A percentile compares a stretch with the other conserved stretches of the same genome.
These are phyloP conservation scores for Neurospora pannonica DNA, from an alignment of 495 filamentous ascomycete species.

Conservation along the genomic window DNA sequence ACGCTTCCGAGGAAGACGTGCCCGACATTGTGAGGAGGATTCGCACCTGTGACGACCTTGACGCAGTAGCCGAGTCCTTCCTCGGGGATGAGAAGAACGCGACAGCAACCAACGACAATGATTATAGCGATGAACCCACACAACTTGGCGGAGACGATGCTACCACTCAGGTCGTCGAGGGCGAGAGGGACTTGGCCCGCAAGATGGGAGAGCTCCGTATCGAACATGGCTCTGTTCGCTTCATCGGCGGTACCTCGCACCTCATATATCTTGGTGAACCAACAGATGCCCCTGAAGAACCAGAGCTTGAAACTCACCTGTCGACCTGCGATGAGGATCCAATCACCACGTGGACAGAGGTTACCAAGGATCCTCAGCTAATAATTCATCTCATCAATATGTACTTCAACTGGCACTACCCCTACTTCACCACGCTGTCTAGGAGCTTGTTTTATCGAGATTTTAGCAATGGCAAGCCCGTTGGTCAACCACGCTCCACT, in stretches of 20 bases:
- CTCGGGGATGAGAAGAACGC: constrained; percentile 42
- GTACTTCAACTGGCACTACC: constrained; percentile 98
- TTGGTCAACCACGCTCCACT: constrained; percentile 34
- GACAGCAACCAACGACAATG: constrained; percentile 32
- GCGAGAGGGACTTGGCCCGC: constrained; percentile 78
- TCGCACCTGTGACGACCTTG: constrained; percentile 82
- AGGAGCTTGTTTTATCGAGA: constrained; percentile 82
- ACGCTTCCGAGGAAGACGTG: constrained; percentile 76
- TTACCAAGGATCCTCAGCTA: constrained; percentile 69
- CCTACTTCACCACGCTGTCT: constrained; percentile 91
- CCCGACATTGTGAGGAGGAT: constrained; percentile 76
- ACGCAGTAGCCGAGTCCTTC: constrained; percentile 78
- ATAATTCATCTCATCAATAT: constrained; percentile 86
- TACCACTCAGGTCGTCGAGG: constrained; percentile 44
- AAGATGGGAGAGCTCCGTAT: constrained; percentile 87
- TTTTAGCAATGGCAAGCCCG: constrained; percentile 56
- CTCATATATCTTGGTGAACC: constrained; percentile 68
- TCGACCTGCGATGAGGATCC: constrained; percentile 43
- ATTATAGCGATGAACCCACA: constrained; percentile 21
- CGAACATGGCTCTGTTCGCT: constrained; percentile 83
- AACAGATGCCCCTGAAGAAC: constrained; percentile 39
- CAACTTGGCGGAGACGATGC: constrained; percentile 25
- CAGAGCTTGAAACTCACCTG: constrained; percentile 38
- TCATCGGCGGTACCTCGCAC: constrained; percentile 91
- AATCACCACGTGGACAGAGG: constrained; percentile 75